phyloP scores from a whole-genome alignment of 352 stramenopile species.

The Pythium folliculosum region DNA sequence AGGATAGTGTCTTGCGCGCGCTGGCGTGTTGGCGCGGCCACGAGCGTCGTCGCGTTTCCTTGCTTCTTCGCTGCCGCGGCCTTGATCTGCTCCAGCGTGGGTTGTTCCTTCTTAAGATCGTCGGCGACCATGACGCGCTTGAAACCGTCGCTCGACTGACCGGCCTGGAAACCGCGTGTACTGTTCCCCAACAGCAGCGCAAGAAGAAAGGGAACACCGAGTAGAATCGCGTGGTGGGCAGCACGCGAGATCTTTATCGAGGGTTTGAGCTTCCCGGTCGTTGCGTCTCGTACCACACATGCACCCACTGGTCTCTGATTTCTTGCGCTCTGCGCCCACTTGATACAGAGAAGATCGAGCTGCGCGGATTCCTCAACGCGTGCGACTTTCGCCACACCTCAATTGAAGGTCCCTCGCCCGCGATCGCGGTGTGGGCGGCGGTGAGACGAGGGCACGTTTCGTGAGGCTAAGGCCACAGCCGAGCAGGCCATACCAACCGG shows the following conservation, averaged over 20 bases:
- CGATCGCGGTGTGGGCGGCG: no score
- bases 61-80: constrained; percentile 7
- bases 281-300: background rate
- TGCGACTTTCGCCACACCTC: no score
- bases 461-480: no score
- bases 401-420: no score
- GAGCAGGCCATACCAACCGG: no score
- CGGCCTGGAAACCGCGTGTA: constrained; percentile 46
- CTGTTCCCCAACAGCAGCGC: constrained; percentile 50
- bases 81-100: constrained; percentile 35
- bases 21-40: background rate
- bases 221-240: constrained; percentile 27
- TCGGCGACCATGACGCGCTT: constrained; percentile 42
- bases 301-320: no score
- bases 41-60: background rate
- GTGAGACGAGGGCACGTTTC: no score
- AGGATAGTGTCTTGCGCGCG: constrained; percentile 38
- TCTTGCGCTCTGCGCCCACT: no score
- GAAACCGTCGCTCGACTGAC: constrained; percentile 50
- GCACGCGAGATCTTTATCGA: background rate
- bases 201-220: constrained; percentile 44
- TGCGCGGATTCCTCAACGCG: no score
- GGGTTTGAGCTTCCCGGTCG: constrained; percentile 17
- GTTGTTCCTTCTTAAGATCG: constrained; percentile 44
- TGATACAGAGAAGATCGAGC: no score